Conservation (phyloP, 2,329 filamentous ascomycete genomes). For the Conoideocrella luteorostrata region DNA sequence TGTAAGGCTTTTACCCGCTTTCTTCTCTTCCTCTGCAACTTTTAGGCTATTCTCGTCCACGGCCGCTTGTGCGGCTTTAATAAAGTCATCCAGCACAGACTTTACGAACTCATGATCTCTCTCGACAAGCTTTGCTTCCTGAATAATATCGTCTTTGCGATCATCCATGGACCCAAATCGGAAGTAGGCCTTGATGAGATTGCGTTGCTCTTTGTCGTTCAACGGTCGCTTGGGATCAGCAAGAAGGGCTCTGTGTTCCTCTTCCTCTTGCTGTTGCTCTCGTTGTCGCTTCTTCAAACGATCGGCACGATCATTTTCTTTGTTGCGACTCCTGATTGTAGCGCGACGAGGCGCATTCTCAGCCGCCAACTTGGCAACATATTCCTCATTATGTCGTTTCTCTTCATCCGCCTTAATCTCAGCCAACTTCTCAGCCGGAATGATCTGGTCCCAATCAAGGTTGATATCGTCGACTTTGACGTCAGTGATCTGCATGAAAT, state of each 20-base stretch:
- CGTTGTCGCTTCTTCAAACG: constrained; percentile 61
- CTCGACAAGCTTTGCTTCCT: constrained; percentile 76
- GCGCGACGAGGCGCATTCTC: constrained; percentile 78
- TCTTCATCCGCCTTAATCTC: constrained; percentile 87
- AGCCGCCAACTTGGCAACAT: constrained; percentile 74
- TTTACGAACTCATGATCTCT: constrained; percentile 77
- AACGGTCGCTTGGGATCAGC: constrained; percentile 84
- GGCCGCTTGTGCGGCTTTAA: constrained; percentile 49
- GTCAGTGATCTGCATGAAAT: constrained; percentile 96
- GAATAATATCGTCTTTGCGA: constrained; percentile 77
- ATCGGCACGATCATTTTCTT: constrained; percentile 57
- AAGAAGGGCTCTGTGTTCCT: constrained; percentile 66
- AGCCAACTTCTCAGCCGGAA: constrained; percentile 86
- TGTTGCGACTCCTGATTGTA: constrained; percentile 50
- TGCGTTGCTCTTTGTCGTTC: constrained; percentile 85
- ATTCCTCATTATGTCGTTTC: constrained; percentile 73
- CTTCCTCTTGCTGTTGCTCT: constrained; percentile 60
- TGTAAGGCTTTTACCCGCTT: constrained; percentile 72
- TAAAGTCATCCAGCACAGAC: constrained; percentile 68
- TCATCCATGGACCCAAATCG: constrained; percentile 88
- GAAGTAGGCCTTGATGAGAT: constrained; percentile 84
- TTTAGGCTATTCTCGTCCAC: constrained; percentile 63
- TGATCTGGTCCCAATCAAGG: constrained; percentile 97
- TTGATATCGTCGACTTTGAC: constrained; percentile 79
- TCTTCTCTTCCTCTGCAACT: constrained; percentile 75